Percentiles rank a stretch among this genome's conserved stretches.
Conservation (phyloP, 495 filamentous ascomycete species). For the Penicillium riverlandense region DNA sequence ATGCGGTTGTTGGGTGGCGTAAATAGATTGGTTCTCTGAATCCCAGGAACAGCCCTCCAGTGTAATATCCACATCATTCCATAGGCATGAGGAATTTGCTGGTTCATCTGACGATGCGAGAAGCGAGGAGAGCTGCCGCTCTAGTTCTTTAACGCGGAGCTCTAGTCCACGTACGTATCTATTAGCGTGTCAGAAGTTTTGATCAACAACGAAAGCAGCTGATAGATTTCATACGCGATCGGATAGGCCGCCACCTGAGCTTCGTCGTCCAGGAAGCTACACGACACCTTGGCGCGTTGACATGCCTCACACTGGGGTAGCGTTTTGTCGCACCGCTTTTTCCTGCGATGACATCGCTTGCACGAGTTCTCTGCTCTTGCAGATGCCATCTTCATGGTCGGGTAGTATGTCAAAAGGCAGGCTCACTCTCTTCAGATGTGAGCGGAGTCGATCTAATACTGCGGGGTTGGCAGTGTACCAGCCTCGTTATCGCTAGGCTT, state of each 20-base stretch:
- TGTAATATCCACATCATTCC: constrained; percentile 2
- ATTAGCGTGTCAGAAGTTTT: constrained; percentile 1
- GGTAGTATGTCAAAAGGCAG: no score
- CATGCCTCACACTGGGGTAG: constrained; percentile 29
- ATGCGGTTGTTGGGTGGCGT: not conserved
- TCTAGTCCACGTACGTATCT: constrained; percentile 31
- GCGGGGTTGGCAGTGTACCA: no score
- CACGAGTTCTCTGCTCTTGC: constrained; percentile 20
- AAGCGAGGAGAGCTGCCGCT: constrained; percentile 12
- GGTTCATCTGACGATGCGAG: constrained; percentile 7
- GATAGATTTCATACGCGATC: constrained; percentile 18
- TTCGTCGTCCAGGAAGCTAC: constrained; percentile 31
- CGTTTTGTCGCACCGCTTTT: constrained; percentile 30
- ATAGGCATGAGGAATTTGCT: constrained; percentile 2
- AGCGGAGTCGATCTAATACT: constrained; percentile 2
- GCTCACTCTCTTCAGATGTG: constrained; percentile 19
- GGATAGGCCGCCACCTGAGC: constrained; percentile 28
- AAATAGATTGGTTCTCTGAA: not conserved
- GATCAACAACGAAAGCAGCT: not conserved
- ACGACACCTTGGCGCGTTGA: constrained; percentile 20
- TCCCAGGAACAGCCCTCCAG: not conserved
- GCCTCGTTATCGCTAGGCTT: no score
- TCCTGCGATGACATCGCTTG: constrained; percentile 27
- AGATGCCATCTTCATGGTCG: not conserved
- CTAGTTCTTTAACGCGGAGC: constrained; percentile 20